Conservation (phyloP, 164 flowering plant species). For the Umbellularia californica region DNA sequence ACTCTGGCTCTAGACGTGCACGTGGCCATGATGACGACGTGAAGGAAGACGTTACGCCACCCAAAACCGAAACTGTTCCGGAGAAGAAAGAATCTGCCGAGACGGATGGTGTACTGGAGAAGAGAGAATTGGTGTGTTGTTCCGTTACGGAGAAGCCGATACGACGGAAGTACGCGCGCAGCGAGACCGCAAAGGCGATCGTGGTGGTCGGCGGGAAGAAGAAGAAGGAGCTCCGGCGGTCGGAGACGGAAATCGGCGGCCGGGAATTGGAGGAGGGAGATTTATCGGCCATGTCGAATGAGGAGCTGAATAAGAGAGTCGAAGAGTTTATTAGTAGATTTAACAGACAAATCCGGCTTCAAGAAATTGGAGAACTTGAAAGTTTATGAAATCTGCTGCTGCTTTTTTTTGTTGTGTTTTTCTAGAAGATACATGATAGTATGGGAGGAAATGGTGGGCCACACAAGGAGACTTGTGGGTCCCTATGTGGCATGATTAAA, state of each 20-base stretch:
- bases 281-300: constrained; percentile 40
- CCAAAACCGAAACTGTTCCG: neutral
- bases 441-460: neutral
- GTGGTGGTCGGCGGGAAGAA: constrained; percentile 9
- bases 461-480: too few species aligned
- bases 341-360: constrained; percentile 50
- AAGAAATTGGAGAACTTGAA: constrained; percentile 15
- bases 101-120: neutral
- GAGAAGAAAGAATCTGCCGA: neutral
- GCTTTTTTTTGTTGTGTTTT: neutral
- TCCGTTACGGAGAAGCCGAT: neutral
- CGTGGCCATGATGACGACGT: neutral
- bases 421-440: neutral
- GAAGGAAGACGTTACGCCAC: neutral
- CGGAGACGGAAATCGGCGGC: constrained; percentile 15
- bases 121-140: neutral
- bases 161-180: constrained; percentile 4
- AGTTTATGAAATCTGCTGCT: neutral
- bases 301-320: constrained; percentile 52
- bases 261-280: constrained; percentile 16
- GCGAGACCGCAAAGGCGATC: constrained; percentile 16
- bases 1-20: neutral
- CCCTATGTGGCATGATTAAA: too few species aligned
- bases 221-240: constrained; percentile 4
- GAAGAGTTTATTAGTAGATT: constrained; percentile 58